Evolutionary conservation across 2,329 filamentous ascomycete species (phyloP), one percentile per base, ranked within the genome.

Genomic region (Fusarium sp.): DNA sequence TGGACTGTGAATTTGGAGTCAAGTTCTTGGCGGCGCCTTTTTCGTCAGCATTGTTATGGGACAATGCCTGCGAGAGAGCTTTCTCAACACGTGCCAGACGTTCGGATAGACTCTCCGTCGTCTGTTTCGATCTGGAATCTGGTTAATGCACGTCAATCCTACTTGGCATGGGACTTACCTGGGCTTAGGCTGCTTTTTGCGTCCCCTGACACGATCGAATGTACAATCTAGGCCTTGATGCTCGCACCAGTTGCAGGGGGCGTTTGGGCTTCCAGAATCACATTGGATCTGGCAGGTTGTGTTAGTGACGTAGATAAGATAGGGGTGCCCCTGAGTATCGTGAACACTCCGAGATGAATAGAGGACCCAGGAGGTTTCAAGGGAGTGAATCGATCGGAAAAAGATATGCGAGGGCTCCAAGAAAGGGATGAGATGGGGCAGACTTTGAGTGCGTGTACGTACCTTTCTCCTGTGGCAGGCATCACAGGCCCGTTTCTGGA

Each of bases 381-480:
- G 61, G 23, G 7, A 55, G 54, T 23, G 7, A 13, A 17, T 23
- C 6, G 65, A 43, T 62, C 41, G 27, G 41, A 51, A 17, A 32
- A 25, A 40, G 25, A 27, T 27, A 27, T 27, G 25, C 23, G 9
- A 25, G 48, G 41, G 53, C 22, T 17, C 9, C n/a, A 25, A 51
- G 35, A 33, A 22, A 45, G 35, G 19, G 14, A 47, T n/a, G 22
- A 53, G 39, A 32, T 40, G 39, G 62, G 25, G 57, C 22, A 19
- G 17, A 22, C 33, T 17, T 13, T 19, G 7, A n/a, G 19, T 14
- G 20, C 20, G 20, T 39, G 33, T 68, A 70, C 67, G 54, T 65
- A 72, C 70, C 49, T 72, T 72, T 64, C 70, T 63, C 41, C 55
- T 68, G 49, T 72, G 70, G 33, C 70, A 72, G 37, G 70, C 70